Evolutionary conservation across 2,329 filamentous ascomycete genomes (phyloP), one percentile per base, ranked within the genome.

Genomic region (Aspergillus ruber): DNA sequence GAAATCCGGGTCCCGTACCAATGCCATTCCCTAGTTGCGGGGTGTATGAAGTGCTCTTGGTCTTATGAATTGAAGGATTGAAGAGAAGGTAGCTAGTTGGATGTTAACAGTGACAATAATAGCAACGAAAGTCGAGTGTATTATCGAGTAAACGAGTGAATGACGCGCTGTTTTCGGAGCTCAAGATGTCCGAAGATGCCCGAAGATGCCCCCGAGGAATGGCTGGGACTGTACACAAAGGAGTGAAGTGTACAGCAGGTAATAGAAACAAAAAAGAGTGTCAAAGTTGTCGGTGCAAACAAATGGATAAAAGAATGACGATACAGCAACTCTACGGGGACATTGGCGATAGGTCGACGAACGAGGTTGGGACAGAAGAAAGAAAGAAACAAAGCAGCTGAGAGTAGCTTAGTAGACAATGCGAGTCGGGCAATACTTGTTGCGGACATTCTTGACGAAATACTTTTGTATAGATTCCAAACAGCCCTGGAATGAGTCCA

Each of bases 1-100:
- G 66, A 82, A 83, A 43, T 70, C 72, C 20, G 79, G 79, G 57
- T 83, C 80, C 52, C 73, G 74, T 49, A 77, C 71, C 41, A 70
- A 68, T n/a, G 72, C 70, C 75, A 78, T 78, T 10, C 36, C 39
- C 39, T 12, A 23, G 27, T 5, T 50, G 13, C 13, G 13, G 33
- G 21, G 12, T 18, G 27, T 20, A 46, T 35, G 9, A 36, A 38
- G n/a, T 10, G 21, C 20, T 8, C 5, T 15, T 38, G 15, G n/a
- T 32, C 20, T 35, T 38, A 42, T 8, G 2, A 27, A 17, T 39
- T 17, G 13, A 18, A 20, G 15, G 4, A 8, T 6, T 17, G 40
- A 36, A 15, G 17, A 29, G 17, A 33, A 21, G 27, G 15, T 32
- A 44, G 18, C 20, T 27, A 33, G 40, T n/a, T 42, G 20, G 20